Conservation (phyloP, 306 rosid genomes). For the Nissolia schottii region DNA sequence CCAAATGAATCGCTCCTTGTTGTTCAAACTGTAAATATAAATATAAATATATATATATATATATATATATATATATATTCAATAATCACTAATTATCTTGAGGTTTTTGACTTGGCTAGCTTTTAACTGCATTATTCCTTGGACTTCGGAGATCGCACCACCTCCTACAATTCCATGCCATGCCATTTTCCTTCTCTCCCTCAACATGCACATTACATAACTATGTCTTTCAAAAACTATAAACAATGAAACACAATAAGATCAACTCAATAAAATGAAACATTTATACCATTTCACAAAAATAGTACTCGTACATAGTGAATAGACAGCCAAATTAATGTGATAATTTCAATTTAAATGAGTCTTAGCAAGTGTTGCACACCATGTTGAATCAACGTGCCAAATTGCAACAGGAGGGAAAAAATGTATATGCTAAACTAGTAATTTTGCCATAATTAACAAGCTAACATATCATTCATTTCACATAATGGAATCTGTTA, state of each 20-base stretch:
- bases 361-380: too few species aligned
- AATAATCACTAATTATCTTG: neutral
- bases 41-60: neutral
- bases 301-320: too few species aligned
- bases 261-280: neutral
- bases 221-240: neutral
- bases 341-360: too few species aligned
- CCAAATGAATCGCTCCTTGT: constrained; percentile 18
- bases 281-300: neutral
- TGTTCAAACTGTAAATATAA: neutral
- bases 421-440: neutral
- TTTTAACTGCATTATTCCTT: neutral
- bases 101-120: constrained; percentile 9
- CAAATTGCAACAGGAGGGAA: neutral
- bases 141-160: neutral
- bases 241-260: neutral
- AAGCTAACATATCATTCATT: neutral
- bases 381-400: too few species aligned
- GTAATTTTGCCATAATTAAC: neutral
- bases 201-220: neutral
- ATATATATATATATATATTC: neutral
- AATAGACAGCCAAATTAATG: too few species aligned
- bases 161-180: neutral
- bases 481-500: constrained; percentile 23
- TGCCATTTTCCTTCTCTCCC: neutral